Base-by-base conservation (phyloP, 768 basidiomycete genomes). In the Strobilomyces echinocephalus region DNA sequence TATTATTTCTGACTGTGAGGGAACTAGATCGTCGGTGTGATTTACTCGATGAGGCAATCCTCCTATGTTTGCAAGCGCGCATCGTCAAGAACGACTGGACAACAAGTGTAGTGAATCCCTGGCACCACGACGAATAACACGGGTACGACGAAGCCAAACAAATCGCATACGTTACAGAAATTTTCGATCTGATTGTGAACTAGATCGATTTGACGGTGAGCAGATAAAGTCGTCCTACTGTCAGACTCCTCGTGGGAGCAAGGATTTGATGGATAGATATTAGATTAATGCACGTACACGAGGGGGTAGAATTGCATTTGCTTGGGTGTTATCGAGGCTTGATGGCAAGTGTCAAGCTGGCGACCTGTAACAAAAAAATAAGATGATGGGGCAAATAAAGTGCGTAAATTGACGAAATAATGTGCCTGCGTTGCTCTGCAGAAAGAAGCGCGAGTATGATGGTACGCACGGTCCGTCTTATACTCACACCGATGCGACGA, bases 11-110 rank as follows among this genome's bases (percentile, higher is more conserved):
- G 50, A 80, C 78, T 80, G 33, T 55, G 74, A 64, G 12, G 16
- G 30, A 16, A 16, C 35, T 36, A 8, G 7, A 16, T 36, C 6
- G 35, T 15, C 16, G 3, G 35, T 7, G 15, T 36, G n/a, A n/a
- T 10, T 16, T 58, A 12, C 8, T 20, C 20, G 4, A 4, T 9
- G 39, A 40, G 39, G 39, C 18, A 39, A 8, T 15, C 3, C 8
- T 34, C 2, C 50, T 61, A 79, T 76, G 59, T 46, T 65, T 73
- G 72, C 75, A 83, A 3, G 82, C 71, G 1, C 80, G 77, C 55
- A 73, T 66, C 1, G 72, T 62, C 54, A 81, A 73, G 67, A 82
- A 83, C 34, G 77, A 72, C 67, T 83, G 82, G 7, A 83, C 82
- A 28, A 81, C 63, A 34, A 74, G 67, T 4, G 74, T 76, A 12